phyloP scores from a whole-genome alignment of 306 rosid species.

The Prunus kanzakura region DNA sequence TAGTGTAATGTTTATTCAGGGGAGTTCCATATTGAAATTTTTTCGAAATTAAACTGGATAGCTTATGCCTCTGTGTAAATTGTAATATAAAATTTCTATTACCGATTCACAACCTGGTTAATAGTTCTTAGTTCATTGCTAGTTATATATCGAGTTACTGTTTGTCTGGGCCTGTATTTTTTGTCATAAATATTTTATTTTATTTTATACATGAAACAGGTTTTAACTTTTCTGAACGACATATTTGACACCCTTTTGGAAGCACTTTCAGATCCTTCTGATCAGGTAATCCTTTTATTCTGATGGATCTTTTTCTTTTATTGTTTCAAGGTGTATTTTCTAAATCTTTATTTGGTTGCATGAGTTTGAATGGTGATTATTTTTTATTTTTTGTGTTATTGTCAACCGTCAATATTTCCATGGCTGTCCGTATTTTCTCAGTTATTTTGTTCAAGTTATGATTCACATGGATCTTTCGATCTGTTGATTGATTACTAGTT shows the following conservation, averaged over 20 bases:
- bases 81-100: not conserved
- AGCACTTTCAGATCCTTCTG: conserved; percentile 89
- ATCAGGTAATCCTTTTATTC: conserved; percentile 51
- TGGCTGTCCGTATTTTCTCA: not conserved
- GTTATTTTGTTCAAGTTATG: not conserved
- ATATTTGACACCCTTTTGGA: conserved; percentile 75
- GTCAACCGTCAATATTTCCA: not conserved
- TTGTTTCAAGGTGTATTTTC: conserved; percentile 8
- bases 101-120: not conserved
- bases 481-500: not conserved
- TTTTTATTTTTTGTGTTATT: not conserved
- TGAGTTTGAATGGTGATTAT: not conserved
- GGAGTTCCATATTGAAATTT: not conserved
- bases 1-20: conserved; percentile 6
- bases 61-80: not conserved
- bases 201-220: conserved; percentile 53
- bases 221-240: conserved; percentile 65
- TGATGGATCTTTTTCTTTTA: conserved; percentile 11
- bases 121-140: not conserved
- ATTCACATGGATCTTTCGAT: not conserved
- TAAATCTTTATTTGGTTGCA: not conserved
- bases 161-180: conserved; percentile 12
- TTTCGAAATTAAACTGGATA: not conserved
- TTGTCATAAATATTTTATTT: not conserved
- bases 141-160: not conserved